Conservation (phyloP, 805 yeast genomes). For the Kluyveromyces siamensis region DNA sequence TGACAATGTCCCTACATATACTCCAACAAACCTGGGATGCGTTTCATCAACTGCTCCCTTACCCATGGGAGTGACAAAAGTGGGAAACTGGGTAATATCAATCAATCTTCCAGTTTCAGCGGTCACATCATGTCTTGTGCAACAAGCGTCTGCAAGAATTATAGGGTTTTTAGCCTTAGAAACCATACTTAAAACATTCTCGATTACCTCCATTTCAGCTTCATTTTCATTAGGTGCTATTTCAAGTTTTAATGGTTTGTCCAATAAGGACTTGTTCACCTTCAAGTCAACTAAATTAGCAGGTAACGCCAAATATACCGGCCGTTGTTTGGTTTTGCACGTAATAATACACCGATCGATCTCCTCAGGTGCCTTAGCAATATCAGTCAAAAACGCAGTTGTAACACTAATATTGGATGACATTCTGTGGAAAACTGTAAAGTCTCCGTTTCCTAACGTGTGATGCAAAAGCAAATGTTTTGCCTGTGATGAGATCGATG, state of each 20-base stretch:
- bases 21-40: constrained; percentile 62
- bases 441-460: constrained; percentile 70
- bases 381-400: constrained; percentile 47
- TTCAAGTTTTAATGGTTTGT: constrained; percentile 48
- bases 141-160: constrained; percentile 74
- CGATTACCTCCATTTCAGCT: constrained; percentile 48
- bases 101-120: constrained; percentile 47
- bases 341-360: constrained; percentile 60
- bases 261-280: constrained; percentile 41
- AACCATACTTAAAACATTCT: constrained; percentile 39
- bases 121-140: constrained; percentile 54
- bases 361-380: constrained; percentile 48
- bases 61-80: constrained; percentile 80
- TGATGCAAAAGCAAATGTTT: constrained; percentile 62
- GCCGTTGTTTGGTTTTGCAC: constrained; percentile 61
- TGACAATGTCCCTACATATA: constrained; percentile 66
- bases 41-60: constrained; percentile 64
- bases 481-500: constrained; percentile 55
- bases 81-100: constrained; percentile 58
- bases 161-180: constrained; percentile 49
- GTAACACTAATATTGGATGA: constrained; percentile 54
- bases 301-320: constrained; percentile 70
- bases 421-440: constrained; percentile 63
- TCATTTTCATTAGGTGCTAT: constrained; percentile 41
- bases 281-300: constrained; percentile 57